Conservation (phyloP, 768 basidiomycete genomes). For the Trametes cinnabarina region DNA sequence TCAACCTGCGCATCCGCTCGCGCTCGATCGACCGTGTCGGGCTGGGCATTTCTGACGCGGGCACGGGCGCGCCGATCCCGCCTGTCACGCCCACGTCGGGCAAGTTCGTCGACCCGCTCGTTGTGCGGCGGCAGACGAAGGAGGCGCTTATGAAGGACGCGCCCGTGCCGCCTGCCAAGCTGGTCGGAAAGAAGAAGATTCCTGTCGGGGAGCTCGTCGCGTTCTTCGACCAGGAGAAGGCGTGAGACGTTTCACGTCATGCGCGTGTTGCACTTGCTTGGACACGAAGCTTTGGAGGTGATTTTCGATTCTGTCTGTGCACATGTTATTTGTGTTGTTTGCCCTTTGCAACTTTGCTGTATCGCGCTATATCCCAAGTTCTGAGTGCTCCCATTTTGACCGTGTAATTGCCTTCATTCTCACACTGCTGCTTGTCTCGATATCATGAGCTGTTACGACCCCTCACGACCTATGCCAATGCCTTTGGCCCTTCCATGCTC, state of each 20-base stretch:
- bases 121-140: slow-evolving; percentile 63
- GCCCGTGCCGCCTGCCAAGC: slow-evolving; percentile 44
- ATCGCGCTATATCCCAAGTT: slow-evolving; percentile 1
- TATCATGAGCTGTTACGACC: slow-evolving; percentile 14
- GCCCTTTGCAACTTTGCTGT: not conserved
- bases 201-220: slow-evolving; percentile 77
- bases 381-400: slow-evolving; percentile 7
- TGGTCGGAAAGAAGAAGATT: slow-evolving; percentile 53
- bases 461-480: slow-evolving; percentile 4
- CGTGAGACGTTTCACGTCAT: not conserved
- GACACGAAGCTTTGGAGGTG: not conserved
- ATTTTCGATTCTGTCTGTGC: not conserved
- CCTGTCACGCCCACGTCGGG: slow-evolving; percentile 33
- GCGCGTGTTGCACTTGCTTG: not conserved
- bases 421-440: slow-evolving; percentile 5
- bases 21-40: slow-evolving; percentile 34
- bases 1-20: slow-evolving; percentile 36
- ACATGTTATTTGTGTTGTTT: not conserved
- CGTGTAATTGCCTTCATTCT: slow-evolving; percentile 1
- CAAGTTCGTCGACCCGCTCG: slow-evolving; percentile 77
- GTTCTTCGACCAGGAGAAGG: slow-evolving; percentile 62
- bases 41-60: slow-evolving; percentile 17
- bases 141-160: slow-evolving; percentile 37
- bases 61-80: slow-evolving; percentile 19
- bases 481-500: not conserved